Conservation (phyloP, 2,329 filamentous ascomycete genomes). For the Botrytis galanthina region DNA sequence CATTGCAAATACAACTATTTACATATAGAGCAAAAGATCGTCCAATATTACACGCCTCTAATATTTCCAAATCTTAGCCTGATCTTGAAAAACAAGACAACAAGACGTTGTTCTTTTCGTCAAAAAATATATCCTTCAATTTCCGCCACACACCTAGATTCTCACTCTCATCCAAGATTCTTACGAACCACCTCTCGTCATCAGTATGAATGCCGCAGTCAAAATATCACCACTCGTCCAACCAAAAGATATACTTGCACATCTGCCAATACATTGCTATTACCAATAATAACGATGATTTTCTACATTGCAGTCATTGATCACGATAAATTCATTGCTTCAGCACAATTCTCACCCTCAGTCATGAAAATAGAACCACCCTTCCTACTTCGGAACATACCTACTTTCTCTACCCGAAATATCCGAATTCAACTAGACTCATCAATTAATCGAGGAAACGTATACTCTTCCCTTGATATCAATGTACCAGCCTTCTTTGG, state of each 20-base stretch:
- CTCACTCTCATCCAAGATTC: background rate
- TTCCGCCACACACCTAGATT: background rate
- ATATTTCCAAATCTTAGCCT: background rate
- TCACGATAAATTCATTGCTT: background rate
- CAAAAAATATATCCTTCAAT: background rate
- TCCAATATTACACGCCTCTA: no score
- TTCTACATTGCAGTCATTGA: background rate
- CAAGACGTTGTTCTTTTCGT: background rate
- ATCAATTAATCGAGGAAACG: background rate
- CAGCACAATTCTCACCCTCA: background rate
- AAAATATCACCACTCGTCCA: background rate
- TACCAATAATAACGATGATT: background rate
- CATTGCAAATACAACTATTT: no score
- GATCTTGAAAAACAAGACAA: background rate
- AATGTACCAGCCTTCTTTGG: no score
- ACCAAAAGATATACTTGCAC: background rate
- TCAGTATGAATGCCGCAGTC: background rate
- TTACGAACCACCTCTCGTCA: background rate
- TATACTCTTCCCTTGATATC: background rate
- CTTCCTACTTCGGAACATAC: background rate
- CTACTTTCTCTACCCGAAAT: rapidly evolving
- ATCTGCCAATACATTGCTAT: background rate
- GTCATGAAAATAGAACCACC: background rate
- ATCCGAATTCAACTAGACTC: background rate
- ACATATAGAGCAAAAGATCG: no score